Evolutionary conservation across 2,329 filamentous ascomycete species (phyloP), one percentile per base, ranked within the genome.

Genomic region (Neopestalotiopsis sp.): DNA sequence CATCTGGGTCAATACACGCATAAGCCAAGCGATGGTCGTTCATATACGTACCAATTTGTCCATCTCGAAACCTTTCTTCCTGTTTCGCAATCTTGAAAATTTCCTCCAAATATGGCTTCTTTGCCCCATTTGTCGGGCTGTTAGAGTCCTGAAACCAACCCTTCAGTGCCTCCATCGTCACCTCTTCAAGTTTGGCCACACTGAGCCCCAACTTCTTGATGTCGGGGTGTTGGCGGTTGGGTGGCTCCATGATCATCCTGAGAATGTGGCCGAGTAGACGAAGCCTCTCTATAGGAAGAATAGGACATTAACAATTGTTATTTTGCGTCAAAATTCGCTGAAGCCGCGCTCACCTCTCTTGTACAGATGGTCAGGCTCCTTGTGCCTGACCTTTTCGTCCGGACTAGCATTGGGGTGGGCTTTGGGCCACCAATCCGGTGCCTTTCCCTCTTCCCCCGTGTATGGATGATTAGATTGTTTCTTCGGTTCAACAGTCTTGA

Each of bases 401-500:
- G 85, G 84, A 0, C 83, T 82, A 1, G 79, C 75, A 0, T 86
- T 83, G 84, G 86, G 85, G 6, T 84, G 34, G 10, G 34, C 81
- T 75, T 86, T 83, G 2, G 90, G 90, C 90, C 90, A 92, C 90
- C 90, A 92, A 65, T 87, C 86, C 0, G 90, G 89, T 1, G 87
- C 87, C 72, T 88, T 89, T 40, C 86, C 85, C 60, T 90, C 86
- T 40, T 86, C 87, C n/a, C 85, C 84, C 1, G 90, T 92, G 75
- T 94, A 94, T 0, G 92, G 92, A 73, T 92, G 89, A 20, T 88
- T 91, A 0, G 90, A 91, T 78, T 94, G 92, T 78, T 94, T 94
- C 80, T 92, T 93, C 0, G 92, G 92, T 73, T 92, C 91, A 1
- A 94, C 88, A 1, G 89, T 85, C 75, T 93, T 93, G 69, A 94